Base-by-base conservation (phyloP, 352 stramenopile species). In the Blastocystis sp. region DNA sequence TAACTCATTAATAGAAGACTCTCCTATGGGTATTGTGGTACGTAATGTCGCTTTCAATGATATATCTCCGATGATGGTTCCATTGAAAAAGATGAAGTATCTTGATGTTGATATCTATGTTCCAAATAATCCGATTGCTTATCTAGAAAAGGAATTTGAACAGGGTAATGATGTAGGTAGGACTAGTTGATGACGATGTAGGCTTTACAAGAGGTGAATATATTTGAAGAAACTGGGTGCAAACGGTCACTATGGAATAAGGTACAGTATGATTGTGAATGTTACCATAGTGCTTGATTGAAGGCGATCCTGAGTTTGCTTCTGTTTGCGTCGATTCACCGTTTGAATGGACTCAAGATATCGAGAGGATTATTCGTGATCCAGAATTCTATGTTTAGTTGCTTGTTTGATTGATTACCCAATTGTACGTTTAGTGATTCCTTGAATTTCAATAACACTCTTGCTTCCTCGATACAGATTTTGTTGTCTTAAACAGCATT, bases 71-170 rank as follows among this genome's bases (percentile, higher is more conserved):
- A 65, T 65, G 12, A 12, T 83, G 49, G 21, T 83, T 14, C 71
- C 71, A 35, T 27, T 83, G 24, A 83, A 83, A 49, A 83, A 83
- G 51, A 83, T 83, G 46, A 35, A 46, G n/a, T 83, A 52, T 46
- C 24, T 83, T 16, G 71, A 59, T 32, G 54, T 66, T 27, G 71
- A 83, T 14, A 49, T 83, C 32, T 19, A 67, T 11, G 71, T 83
- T 6, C 71, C 71, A 14, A 83, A 66, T 56, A 83, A 83, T 54
- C 71, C 71, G 11, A 46, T 83, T 56, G 71, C 71, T 27, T 83
- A 67, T 51, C 65, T 83, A 37, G 71, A 83, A 24, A 83, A 83
- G 51, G 29, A 67, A 11, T 83, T 65, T 27, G 71, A 83, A 37
- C 43, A 83, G 9, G 39, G 51, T 16, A 67, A 52, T 56, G 71